phyloP scores from a whole-genome alignment of 495 filamentous ascomycete species.

The Parachaetomium inaequale region DNA sequence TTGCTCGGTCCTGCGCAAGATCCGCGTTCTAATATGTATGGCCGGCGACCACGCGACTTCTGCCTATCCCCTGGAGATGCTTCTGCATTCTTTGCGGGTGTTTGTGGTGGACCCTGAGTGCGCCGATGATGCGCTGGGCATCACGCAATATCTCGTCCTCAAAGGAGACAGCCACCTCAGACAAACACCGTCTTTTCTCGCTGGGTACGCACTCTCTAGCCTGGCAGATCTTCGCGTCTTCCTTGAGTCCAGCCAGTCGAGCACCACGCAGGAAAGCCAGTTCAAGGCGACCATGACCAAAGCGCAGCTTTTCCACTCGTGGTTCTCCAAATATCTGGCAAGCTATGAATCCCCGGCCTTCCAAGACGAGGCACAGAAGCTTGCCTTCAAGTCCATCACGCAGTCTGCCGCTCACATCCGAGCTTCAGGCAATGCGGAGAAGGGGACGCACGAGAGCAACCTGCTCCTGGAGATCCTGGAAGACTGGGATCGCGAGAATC shows the following conservation, averaged over 20 bases:
- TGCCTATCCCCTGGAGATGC: slow-evolving; percentile 89
- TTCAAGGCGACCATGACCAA: slow-evolving; percentile 65
- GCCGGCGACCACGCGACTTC: slow-evolving; percentile 65
- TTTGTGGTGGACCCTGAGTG: slow-evolving; percentile 80
- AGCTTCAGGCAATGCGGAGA: slow-evolving; percentile 55
- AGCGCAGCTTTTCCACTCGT: slow-evolving; percentile 62
- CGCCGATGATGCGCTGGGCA: slow-evolving; percentile 85
- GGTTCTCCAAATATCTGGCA: slow-evolving; percentile 63
- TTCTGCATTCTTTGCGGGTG: slow-evolving; percentile 72
- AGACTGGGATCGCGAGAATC: slow-evolving; percentile 58
- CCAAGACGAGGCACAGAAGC: slow-evolving; percentile 40
- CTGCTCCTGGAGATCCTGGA: slow-evolving; percentile 70
- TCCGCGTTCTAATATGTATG: slow-evolving; percentile 75
- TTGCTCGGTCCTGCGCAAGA: slow-evolving; percentile 79
- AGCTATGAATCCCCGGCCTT: slow-evolving; percentile 52
- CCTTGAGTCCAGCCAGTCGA: slow-evolving; percentile 61
- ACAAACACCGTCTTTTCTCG: slow-evolving; percentile 66
- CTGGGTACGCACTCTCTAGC: slow-evolving; percentile 71
- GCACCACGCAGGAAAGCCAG: slow-evolving; percentile 72
- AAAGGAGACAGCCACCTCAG: slow-evolving; percentile 62
- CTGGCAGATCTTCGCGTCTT: slow-evolving; percentile 72
- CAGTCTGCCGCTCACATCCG: slow-evolving; percentile 58
- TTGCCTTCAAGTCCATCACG: slow-evolving; percentile 62
- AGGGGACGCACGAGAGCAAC: slow-evolving; percentile 63
- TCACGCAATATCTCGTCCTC: slow-evolving; percentile 79